Evolutionary conservation across 495 filamentous ascomycete genomes (phyloP).

Genomic region (Jackrogersella minutella): DNA sequence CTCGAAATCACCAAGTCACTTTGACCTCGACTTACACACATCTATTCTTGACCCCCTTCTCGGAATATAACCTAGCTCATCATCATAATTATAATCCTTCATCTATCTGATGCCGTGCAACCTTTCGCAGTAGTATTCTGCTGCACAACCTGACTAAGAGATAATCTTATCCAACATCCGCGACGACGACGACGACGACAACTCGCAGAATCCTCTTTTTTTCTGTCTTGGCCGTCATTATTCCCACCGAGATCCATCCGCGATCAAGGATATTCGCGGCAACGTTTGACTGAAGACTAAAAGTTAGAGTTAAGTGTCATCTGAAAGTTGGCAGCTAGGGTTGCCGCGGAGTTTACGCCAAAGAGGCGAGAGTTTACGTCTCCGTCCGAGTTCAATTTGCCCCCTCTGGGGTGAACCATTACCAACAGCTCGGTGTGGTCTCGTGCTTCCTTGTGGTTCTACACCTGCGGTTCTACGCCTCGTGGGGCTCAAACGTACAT

Average conservation of each 20-base stretch:
- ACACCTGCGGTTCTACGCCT: slow-evolving; percentile 3
- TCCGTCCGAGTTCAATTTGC: slow-evolving; percentile 16
- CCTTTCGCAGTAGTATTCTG: slow-evolving; percentile 21
- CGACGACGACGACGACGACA: slow-evolving; percentile 8
- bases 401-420: slow-evolving; percentile 7
- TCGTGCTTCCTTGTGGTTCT: slow-evolving; percentile 28
- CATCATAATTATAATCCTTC: slow-evolving; percentile 13
- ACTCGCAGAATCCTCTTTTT: not conserved
- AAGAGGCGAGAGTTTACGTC: slow-evolving; percentile 24
- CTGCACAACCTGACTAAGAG: slow-evolving; percentile 38
- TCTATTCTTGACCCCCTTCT: not conserved
- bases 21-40: slow-evolving; percentile 14
- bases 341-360: slow-evolving; percentile 7
- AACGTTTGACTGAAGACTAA: not conserved
- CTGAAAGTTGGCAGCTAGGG: slow-evolving; percentile 21
- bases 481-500: too few relatives aligned
- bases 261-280: not conserved
- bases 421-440: slow-evolving; percentile 26
- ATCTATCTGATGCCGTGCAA: slow-evolving; percentile 31
- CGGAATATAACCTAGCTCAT: slow-evolving; percentile 11
- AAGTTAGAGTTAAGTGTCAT: slow-evolving; percentile 3
- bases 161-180: slow-evolving; percentile 5
- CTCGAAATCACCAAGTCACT: not conserved
- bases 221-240: slow-evolving; percentile 4
- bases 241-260: slow-evolving; percentile 12